A percentile compares a stretch with the other conserved stretches of the same genome.
Conservation (phyloP, 169 alveolate genomes). For the Perkinsus olseni region DNA sequence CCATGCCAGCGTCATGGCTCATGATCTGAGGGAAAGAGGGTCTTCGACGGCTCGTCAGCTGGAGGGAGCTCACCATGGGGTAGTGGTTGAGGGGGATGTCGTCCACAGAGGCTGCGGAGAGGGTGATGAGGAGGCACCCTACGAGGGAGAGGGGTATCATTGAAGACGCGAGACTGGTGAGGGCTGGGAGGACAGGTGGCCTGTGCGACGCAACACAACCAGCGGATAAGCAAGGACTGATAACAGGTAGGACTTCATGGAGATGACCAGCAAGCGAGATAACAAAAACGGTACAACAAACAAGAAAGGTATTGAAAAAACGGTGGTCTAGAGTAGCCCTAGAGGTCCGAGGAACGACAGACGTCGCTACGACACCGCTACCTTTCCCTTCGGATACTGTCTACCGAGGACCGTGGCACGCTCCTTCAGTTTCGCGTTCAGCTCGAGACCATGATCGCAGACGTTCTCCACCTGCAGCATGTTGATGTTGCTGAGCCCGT, state of each 20-base stretch:
- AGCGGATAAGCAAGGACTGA: no score
- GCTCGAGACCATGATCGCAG: neutral
- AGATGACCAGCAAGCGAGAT: no score
- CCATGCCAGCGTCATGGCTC: neutral
- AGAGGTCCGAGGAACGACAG: no score
- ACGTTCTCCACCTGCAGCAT: neutral
- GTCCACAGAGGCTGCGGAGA: neutral
- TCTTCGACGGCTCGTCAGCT: neutral
- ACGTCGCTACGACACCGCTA: no score
- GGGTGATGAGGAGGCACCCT: neutral
- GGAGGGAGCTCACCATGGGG: neutral
- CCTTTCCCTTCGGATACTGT: neutral
- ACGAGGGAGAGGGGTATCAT: neutral
- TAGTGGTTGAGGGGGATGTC: neutral
- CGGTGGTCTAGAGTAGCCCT: no score
- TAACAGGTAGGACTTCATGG: no score
- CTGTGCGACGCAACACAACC: no score
- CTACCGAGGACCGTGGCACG: neutral
- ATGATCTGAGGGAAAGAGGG: neutral
- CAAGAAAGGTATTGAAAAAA: no score
- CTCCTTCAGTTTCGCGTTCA: neutral
- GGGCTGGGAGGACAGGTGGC: neutral
- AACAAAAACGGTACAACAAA: no score
- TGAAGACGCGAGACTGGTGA: neutral
- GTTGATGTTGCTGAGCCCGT: neutral